Evolutionary conservation across 176 grass and related monocot species (phyloP).

Genomic region (Eremochloa ophiuroides): DNA sequence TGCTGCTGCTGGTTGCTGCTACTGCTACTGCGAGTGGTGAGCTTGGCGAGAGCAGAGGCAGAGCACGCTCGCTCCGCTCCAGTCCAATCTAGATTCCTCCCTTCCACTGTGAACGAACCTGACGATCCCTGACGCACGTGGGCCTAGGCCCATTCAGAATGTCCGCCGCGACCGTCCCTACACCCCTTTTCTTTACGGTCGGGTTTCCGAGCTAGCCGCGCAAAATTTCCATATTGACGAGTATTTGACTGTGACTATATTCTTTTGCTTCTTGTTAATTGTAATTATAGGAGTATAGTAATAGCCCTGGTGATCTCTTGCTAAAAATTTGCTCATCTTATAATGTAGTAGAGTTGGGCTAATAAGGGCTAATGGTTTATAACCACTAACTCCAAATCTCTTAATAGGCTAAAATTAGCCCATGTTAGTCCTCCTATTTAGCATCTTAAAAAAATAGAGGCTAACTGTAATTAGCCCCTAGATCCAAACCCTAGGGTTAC

Average conservation of each 20-base stretch:
- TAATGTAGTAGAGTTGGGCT: too few species aligned
- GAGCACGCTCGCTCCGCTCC: neutral
- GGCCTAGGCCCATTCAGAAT: neutral
- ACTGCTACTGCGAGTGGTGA: neutral
- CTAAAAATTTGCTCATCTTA: neutral
- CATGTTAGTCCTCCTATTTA: neutral
- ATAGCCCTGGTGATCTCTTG: neutral
- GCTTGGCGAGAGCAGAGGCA: neutral
- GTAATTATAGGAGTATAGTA: too few species aligned
- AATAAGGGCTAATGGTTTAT: too few species aligned
- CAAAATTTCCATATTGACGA: neutral
- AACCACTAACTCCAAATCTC: too few species aligned
- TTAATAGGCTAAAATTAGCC: neutral
- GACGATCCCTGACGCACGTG: neutral
- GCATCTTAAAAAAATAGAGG: too few species aligned
- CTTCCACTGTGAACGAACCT: neutral
- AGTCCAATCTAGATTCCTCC: neutral
- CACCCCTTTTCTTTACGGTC: neutral
- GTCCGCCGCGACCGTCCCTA: neutral
- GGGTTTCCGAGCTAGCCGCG: neutral
- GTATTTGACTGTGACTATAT: neutral
- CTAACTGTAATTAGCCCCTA: too few species aligned
- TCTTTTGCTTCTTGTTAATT: too few species aligned
- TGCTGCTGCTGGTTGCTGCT: neutral
- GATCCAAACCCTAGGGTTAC: too few species aligned